phyloP scores from a whole-genome alignment of 2,329 filamentous ascomycete species.

The Ophiognomonia clavigignenti-juglandacearum region DNA sequence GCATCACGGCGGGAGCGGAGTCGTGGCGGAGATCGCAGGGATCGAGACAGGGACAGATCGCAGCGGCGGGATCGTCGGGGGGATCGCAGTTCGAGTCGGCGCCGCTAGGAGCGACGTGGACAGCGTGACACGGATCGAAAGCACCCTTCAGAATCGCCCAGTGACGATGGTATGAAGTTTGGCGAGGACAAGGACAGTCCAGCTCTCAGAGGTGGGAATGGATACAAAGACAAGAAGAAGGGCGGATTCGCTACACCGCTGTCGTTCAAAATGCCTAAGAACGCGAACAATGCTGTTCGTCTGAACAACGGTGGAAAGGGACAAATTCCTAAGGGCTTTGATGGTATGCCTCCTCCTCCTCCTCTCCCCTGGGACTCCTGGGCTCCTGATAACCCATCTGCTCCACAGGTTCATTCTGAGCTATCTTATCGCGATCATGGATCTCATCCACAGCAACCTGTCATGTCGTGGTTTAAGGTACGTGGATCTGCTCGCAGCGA shows the following conservation, averaged over 20 bases:
- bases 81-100: constrained; percentile 15
- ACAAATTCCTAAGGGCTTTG: background rate
- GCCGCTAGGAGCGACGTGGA: constrained; percentile 11
- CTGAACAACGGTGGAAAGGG: background rate
- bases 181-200: too few species aligned
- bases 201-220: background rate
- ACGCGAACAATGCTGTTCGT: too few species aligned
- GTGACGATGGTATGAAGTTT: too few species aligned
- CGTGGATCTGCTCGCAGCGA: too few species aligned
- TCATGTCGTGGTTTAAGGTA: too few species aligned
- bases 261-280: background rate
- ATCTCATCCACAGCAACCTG: too few species aligned
- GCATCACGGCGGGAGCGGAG: too few species aligned
- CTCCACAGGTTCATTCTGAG: background rate
- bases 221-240: background rate
- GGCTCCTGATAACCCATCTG: background rate
- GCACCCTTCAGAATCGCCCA: background rate
- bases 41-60: constrained; percentile 5
- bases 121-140: too few species aligned
- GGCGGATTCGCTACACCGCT: background rate
- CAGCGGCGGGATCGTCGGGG: constrained; percentile 13
- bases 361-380: background rate
- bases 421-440: too few species aligned
- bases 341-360: background rate
- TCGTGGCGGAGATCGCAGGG: constrained; percentile 10